Conservation (phyloP, 345 rosid species). For the Eucalyptus erythrocorys region DNA sequence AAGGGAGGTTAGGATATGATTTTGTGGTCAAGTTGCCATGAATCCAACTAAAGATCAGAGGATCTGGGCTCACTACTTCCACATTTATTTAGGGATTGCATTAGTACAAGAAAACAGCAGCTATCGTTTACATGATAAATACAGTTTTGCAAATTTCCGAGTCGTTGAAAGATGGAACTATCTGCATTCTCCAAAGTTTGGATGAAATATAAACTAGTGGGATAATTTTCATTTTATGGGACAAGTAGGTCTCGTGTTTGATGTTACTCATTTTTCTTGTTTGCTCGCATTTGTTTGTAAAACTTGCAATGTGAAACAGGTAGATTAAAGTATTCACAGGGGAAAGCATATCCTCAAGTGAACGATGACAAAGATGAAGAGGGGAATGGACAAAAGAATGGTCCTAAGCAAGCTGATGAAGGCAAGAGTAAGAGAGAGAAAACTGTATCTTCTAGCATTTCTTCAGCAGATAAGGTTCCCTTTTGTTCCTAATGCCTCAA, state of each 20-base stretch:
- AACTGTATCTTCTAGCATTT: conserved; percentile 14
- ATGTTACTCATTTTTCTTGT: neutral
- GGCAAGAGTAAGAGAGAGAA: conserved; percentile 44
- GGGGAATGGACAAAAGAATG: conserved; percentile 8
- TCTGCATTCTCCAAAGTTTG: neutral
- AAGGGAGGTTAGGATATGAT: neutral
- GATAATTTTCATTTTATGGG: neutral
- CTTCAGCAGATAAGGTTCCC: conserved; percentile 38
- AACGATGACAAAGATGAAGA: conserved; percentile 33
- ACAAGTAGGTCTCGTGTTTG: neutral
- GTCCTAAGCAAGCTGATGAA: conserved; percentile 14
- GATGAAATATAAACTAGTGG: neutral
- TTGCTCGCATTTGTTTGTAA: neutral
- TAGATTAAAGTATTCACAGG: conserved; percentile 20
- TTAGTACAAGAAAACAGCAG: neutral
- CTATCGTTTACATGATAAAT: neutral
- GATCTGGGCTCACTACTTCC: neutral
- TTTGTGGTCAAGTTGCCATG: neutral
- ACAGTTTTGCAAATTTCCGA: conserved; percentile 18
- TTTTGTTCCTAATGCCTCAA: neutral
- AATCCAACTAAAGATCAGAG: neutral
- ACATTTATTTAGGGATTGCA: neutral
- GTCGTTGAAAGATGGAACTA: neutral
- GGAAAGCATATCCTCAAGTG: conserved; percentile 19
- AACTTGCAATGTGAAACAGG: neutral